Evolutionary conservation across 2,329 filamentous ascomycete species (phyloP).

Genomic region (Trichophyton simii): DNA sequence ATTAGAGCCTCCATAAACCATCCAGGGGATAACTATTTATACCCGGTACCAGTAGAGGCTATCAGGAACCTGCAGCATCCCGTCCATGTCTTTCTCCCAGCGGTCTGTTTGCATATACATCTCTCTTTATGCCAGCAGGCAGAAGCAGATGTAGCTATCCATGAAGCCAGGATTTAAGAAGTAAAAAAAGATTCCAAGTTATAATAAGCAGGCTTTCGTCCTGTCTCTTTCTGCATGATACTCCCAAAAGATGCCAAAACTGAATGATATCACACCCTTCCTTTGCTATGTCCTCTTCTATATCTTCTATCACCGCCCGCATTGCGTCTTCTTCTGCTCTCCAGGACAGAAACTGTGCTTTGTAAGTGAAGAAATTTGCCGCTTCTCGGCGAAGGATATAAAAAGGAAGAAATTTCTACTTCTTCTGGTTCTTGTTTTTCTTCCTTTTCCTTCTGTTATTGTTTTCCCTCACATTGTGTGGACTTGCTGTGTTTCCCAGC

Average conservation of each 20-base stretch:
- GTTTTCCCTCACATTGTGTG: background rate
- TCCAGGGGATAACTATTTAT: background rate
- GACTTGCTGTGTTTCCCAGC: background rate
- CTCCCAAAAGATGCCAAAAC: background rate
- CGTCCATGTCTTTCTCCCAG: background rate
- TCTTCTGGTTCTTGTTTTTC: background rate
- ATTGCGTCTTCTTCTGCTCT: background rate
- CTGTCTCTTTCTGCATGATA: background rate
- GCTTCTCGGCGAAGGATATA: background rate
- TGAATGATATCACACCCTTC: background rate
- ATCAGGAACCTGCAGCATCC: background rate
- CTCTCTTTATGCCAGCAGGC: background rate
- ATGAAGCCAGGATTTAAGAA: background rate
- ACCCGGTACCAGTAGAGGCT: background rate
- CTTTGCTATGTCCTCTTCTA: background rate
- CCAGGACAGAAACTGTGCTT: background rate
- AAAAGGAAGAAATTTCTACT: background rate
- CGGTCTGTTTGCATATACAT: background rate
- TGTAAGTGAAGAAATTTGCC: background rate
- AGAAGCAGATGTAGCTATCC: background rate
- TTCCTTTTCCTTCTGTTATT: background rate
- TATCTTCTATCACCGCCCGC: background rate
- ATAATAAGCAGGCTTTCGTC: background rate
- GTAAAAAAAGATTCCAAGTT: background rate
- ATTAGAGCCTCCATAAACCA: background rate